A percentile compares a stretch with the other conserved stretches of the same genome.
Conservation (phyloP, 352 stramenopile genomes). For the Aphanomyces astaci region DNA sequence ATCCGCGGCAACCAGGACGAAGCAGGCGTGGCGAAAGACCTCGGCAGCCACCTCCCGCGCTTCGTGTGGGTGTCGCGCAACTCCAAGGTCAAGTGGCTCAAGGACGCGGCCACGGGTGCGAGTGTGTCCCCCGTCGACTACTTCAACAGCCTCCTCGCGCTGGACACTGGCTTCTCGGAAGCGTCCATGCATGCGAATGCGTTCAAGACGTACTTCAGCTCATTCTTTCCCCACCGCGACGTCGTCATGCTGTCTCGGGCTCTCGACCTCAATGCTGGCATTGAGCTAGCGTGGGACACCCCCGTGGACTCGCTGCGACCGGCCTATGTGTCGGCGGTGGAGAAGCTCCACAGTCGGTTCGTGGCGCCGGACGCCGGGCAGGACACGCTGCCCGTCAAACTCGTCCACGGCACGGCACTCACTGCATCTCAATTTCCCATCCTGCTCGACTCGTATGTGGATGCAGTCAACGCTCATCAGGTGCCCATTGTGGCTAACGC, state of each 20-base stretch:
- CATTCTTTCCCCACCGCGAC: constrained; percentile 37
- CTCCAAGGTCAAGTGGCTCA: constrained; percentile 66
- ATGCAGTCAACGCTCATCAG: constrained; percentile 33
- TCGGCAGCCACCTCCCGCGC: constrained; percentile 43
- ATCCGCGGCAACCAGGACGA: constrained; percentile 56
- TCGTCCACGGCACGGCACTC: constrained; percentile 36
- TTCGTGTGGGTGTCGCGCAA: constrained; percentile 58
- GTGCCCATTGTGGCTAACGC: constrained; percentile 43
- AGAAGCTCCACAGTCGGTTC: constrained; percentile 39
- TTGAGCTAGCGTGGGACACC: constrained; percentile 11
- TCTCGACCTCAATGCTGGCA: constrained; percentile 31
- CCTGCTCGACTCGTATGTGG: constrained; percentile 39
- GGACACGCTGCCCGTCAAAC: constrained; percentile 35
- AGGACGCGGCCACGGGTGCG: constrained; percentile 28
- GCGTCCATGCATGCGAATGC: constrained; percentile 42
- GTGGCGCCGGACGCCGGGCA: constrained; percentile 30
- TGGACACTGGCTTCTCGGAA: constrained; percentile 51
- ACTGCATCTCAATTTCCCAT: constrained; percentile 33
- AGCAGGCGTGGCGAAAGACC: constrained; percentile 39
- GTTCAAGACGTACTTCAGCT: constrained; percentile 50
- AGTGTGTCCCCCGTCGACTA: constrained; percentile 50
- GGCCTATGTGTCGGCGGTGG: constrained; percentile 50
- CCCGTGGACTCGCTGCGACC: constrained; percentile 33
- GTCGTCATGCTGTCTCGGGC: constrained; percentile 43
- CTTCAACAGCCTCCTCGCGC: constrained; percentile 36